Percentiles rank a stretch among this genome's conserved stretches.
Evolutionary conservation across 2,329 filamentous ascomycete species (phyloP).

Genomic region (Aspergillus hortae): DNA sequence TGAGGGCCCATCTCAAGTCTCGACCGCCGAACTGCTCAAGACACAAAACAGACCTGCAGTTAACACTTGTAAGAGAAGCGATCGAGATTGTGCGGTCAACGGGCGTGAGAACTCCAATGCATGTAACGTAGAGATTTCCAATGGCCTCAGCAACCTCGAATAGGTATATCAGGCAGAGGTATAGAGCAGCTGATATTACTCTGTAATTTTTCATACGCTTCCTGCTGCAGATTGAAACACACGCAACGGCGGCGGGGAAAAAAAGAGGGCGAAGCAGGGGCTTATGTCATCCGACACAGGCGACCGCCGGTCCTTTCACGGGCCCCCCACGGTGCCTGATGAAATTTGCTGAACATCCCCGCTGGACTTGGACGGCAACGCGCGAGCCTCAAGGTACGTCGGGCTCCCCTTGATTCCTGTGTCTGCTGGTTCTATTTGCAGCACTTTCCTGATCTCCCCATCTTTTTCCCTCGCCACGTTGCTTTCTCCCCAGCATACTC

Average conservation of each 20-base stretch:
- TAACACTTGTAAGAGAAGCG: no score
- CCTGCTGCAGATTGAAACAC: background rate
- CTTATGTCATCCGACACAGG: constrained; percentile 30
- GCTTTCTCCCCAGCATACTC: background rate
- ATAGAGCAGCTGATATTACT: no score
- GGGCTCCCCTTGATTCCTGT: background rate
- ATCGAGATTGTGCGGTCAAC: no score
- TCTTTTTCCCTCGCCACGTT: background rate
- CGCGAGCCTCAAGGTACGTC: constrained; percentile 22
- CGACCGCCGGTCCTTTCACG: constrained; percentile 14
- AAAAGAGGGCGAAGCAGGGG: constrained; percentile 1
- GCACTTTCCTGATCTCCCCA: background rate
- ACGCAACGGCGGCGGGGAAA: background rate
- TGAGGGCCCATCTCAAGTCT: no score
- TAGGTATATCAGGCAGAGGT: no score
- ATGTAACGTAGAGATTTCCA: no score
- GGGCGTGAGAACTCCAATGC: no score
- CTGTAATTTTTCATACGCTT: background rate
- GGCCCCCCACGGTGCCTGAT: constrained; percentile 33
- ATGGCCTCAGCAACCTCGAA: no score
- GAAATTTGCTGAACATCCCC: constrained; percentile 32
- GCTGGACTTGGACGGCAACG: constrained; percentile 25
- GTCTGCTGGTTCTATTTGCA: background rate
- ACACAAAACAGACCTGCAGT: no score
- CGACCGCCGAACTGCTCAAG: no score